Percentiles rank a stretch among this genome's conserved stretches.
Conservation (phyloP, 2,329 filamentous ascomycete species). For the Ceratocystis destructans region DNA sequence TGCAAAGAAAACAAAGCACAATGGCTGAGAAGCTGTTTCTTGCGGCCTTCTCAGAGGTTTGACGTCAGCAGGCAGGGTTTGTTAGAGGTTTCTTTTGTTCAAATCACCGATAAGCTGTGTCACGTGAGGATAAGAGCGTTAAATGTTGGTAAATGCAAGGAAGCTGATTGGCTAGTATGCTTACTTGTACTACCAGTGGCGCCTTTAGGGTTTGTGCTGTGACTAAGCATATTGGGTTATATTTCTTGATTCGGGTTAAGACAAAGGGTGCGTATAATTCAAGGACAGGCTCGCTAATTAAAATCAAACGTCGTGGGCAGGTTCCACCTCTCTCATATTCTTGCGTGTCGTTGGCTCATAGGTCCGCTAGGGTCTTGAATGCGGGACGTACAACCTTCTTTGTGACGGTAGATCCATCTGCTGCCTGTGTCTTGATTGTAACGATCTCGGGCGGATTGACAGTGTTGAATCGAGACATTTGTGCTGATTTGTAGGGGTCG, state of each 20-base stretch:
- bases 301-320: background rate
- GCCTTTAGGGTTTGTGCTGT: background rate
- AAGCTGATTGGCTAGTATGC: constrained; percentile 2
- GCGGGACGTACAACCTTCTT: constrained; percentile 27
- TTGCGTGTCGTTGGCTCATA: constrained; percentile 27
- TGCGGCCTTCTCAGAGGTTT: background rate
- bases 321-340: background rate
- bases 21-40: background rate
- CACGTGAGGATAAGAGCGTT: constrained; percentile 16
- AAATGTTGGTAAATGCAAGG: background rate
- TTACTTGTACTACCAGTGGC: background rate
- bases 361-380: constrained; percentile 42
- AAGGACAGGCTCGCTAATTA: constrained; percentile 8
- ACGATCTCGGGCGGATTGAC: constrained; percentile 28
- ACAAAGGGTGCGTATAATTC: background rate
- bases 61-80: background rate
- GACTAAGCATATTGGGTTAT: background rate
- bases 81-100: constrained; percentile 11
- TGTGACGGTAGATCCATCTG: constrained; percentile 20
- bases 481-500: constrained; percentile 48
- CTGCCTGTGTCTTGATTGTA: constrained; percentile 19
- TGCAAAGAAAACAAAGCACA: background rate
- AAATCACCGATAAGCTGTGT: constrained; percentile 5
- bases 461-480: constrained; percentile 45
- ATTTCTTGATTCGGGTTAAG: background rate